Evolutionary conservation across 2,329 filamentous ascomycete genomes (phyloP), one percentile per base, ranked within the genome.

Genomic region (Pseudogymnoascus sp.): DNA sequence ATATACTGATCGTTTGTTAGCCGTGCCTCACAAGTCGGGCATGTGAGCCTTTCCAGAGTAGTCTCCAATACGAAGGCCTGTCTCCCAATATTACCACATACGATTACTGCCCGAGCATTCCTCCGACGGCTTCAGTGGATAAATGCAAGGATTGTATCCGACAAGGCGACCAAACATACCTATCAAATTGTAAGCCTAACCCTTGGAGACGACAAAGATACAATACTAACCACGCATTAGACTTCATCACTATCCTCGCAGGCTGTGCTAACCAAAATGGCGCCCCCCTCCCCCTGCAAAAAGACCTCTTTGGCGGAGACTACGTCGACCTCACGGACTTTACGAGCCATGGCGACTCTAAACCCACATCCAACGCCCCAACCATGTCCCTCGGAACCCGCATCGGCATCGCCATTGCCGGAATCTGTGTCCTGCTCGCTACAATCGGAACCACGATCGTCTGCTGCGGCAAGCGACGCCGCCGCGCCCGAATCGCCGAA

Each of bases 351-450:
- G 10, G 1, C 25, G n/a, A 31, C 8, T 60, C 67, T 1, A 40
- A 46, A 16, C 64, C 53, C n/a, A 66, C 46, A 2, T 53, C 64
- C 3, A 28, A 61, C 11, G 59, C 44, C 0, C 79, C 81, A 0
- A 77, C 82, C 0, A 70, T 88, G 6, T 78, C 74, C 1, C 74
- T 86, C 1, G 82, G 80, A 4, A 81, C 78, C 11, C 83, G 84
- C 62, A 83, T 86, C 0, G 85, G 84, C 66, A 82, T 88, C 61
- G 82, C 79, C 12, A 76, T 83, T 21, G 84, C 79, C 4, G 79
- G 76, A 0, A 67, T 87, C 0, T 75, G 78, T 5, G 61, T 82
- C 0, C 14, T 85, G 3, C 75, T 88, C 2, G 70, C 75, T 6
- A 11, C 81, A 1, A 67, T 75, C 7, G 85, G 85, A 8, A 82